phyloP scores from a whole-genome alignment of 2,329 filamentous ascomycete genomes.

The Aspergillus texensis region DNA sequence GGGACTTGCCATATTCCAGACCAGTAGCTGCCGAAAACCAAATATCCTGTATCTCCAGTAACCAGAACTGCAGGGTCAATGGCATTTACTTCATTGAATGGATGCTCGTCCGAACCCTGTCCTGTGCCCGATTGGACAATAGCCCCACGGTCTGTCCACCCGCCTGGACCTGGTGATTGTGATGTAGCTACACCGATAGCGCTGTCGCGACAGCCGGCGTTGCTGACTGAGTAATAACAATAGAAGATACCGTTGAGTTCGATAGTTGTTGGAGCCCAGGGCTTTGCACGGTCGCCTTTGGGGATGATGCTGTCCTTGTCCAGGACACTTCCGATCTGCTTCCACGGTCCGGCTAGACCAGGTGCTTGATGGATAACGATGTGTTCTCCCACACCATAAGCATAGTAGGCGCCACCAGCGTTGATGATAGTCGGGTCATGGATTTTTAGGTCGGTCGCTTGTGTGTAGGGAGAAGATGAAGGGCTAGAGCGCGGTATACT shows the following conservation, averaged over 20 bases:
- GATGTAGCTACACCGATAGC: constrained; percentile 64
- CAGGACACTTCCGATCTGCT: constrained; percentile 31
- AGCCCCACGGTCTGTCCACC: constrained; percentile 41
- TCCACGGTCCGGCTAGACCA: constrained; percentile 35
- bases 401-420: constrained; percentile 30
- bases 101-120: constrained; percentile 25
- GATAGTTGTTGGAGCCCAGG: constrained; percentile 63
- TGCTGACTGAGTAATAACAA: constrained; percentile 66
- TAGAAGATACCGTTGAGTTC: constrained; percentile 62
- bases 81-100: constrained; percentile 56
- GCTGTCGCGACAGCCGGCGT: constrained; percentile 63
- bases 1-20: constrained; percentile 63
- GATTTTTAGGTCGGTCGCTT: constrained; percentile 25
- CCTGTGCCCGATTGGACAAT: constrained; percentile 39
- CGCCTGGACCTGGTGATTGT: constrained; percentile 35
- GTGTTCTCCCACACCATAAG: constrained; percentile 36
- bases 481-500: not conserved
- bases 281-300: constrained; percentile 35
- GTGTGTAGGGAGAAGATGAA: constrained; percentile 2
- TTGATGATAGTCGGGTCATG: constrained; percentile 38
- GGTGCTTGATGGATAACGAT: constrained; percentile 34
- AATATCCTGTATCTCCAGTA: constrained; percentile 43
- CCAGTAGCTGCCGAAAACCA: constrained; percentile 73
- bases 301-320: constrained; percentile 34
- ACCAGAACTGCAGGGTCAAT: constrained; percentile 62